A percentile compares a stretch with the other conserved stretches of the same genome.
Conservation (phyloP, 139 green algal genomes). For the Raphidocelis subcapitata region DNA sequence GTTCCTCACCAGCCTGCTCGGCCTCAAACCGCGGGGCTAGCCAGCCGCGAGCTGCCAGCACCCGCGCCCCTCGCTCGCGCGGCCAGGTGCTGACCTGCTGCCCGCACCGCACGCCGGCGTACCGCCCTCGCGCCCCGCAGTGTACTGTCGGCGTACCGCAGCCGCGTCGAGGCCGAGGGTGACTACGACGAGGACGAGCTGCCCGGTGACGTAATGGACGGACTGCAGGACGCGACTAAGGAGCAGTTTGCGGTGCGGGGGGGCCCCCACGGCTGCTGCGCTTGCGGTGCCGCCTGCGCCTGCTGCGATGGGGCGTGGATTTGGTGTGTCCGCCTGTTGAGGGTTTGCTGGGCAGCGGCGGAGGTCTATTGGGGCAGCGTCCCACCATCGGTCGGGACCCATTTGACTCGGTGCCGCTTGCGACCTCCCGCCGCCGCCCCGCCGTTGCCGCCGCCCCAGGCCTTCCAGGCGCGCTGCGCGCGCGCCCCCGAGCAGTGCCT, state of each 20-base stretch:
- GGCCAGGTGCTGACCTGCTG: too few species aligned
- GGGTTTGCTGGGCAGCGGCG: too few species aligned
- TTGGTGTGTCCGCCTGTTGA: too few species aligned
- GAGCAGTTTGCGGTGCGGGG: slow-evolving; percentile 55
- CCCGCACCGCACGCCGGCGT: too few species aligned
- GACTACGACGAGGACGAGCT: slow-evolving; percentile 67
- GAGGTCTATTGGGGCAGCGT: too few species aligned
- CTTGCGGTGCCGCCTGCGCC: neutral
- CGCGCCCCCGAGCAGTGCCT: slow-evolving; percentile 60
- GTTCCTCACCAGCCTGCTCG: too few species aligned
- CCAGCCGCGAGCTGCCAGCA: too few species aligned
- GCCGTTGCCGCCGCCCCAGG: slow-evolving; percentile 35
- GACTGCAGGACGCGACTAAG: slow-evolving; percentile 53
- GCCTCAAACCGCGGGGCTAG: too few species aligned
- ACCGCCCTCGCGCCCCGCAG: neutral
- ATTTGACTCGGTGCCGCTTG: too few species aligned
- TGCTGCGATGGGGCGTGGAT: neutral
- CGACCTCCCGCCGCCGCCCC: too few species aligned
- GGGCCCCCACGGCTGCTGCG: neutral
- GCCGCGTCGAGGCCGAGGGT: slow-evolving; percentile 44
- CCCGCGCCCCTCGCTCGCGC: too few species aligned
- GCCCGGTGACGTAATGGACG: slow-evolving; percentile 55
- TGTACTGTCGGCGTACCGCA: slow-evolving; percentile 55
- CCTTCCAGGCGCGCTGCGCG: slow-evolving; percentile 49
- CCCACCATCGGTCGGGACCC: too few species aligned